Percentiles rank a stretch among this genome's conserved stretches.
Evolutionary conservation across 805 yeast genomes (phyloP).

Genomic region (Kuraishia capsulata): DNA sequence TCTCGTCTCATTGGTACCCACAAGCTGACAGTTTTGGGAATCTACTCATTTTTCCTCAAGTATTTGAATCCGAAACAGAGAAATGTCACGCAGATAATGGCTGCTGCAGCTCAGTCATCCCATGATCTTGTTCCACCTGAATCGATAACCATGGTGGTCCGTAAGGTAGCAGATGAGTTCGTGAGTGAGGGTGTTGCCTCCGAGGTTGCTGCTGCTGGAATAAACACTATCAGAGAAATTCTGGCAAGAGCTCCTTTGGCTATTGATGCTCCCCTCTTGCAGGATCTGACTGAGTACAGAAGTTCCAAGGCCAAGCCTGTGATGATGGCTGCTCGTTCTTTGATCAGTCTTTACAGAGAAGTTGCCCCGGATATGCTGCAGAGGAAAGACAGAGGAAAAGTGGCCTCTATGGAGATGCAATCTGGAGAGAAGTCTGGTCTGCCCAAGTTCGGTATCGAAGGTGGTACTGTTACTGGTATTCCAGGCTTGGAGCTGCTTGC

Average conservation of each 20-base stretch:
- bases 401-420: slow-evolving; percentile 76
- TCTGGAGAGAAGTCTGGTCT: slow-evolving; percentile 43
- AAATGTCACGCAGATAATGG: slow-evolving; percentile 93
- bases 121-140: slow-evolving; percentile 98
- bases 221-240: slow-evolving; percentile 91
- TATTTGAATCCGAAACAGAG: slow-evolving; percentile 90
- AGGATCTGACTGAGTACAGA: slow-evolving; percentile 83
- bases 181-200: slow-evolving; percentile 98
- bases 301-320: slow-evolving; percentile 94
- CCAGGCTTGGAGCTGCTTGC: slow-evolving; percentile 89
- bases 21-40: slow-evolving; percentile 80
- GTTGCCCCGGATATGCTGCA: slow-evolving; percentile 94
- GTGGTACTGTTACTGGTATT: slow-evolving; percentile 54
- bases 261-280: slow-evolving; percentile 78
- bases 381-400: slow-evolving; percentile 87
- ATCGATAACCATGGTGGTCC: slow-evolving; percentile 63
- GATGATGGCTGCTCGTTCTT: slow-evolving; percentile 85
- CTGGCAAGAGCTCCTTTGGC: slow-evolving; percentile 91
- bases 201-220: slow-evolving; percentile 97
- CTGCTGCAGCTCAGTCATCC: slow-evolving; percentile 93
- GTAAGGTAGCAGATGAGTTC: slow-evolving; percentile 94
- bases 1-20: slow-evolving; percentile 92
- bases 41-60: slow-evolving; percentile 82
- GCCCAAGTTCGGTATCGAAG: slow-evolving; percentile 71
- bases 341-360: slow-evolving; percentile 82